Base-by-base conservation (phyloP, 2,329 filamentous ascomycete species). In the Saccharata proteae region DNA sequence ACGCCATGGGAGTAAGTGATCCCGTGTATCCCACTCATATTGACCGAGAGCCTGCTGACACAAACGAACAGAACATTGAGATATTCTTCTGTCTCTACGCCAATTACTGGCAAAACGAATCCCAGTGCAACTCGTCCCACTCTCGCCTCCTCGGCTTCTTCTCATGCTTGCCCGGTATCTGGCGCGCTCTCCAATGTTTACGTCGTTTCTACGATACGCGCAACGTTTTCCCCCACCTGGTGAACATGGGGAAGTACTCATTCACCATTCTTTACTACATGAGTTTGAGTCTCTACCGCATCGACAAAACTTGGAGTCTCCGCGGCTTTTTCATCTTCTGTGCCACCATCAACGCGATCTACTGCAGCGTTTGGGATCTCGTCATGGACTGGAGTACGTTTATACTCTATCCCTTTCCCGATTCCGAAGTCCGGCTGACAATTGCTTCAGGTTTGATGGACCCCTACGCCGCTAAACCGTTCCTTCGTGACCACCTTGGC, bases 81-180 rank as follows among this genome's bases (percentile, higher is more conserved):
- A 64, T 96, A 0, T 94, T 96, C 61, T 94, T 93, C 55, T 98
- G 90, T 51, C 65, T 96, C 2, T 98, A 96, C 45, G 74, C 78
- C n/a, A 68, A 74, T 32, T 52, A 66, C 16, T 98, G 86, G 86
- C 55, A 69, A 16, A 61, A 81, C 15, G 82, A 83, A 0, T 41
- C 60, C 0, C 71, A 77, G 46, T 98, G 90, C 59, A 94, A 92
- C 52, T 94, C 86, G 0, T 78, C 65, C 15, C 71, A 92, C 48
- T 93, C 85, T 3, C 74, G 83, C 6, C 60, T 86, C 0, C 62
- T 96, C 6, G 90, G 90, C 0, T 93, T 98, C 57, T 75, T 98
- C 45, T 71, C 74, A 5, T 71, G 80, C 0, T 56, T 96, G 3
- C 90, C 90, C 0, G 80, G 81, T 2, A 79, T 96, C 20, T 93